These are phyloP conservation scores for Talaromyces albobiverticillius DNA, from an alignment of 2,329 filamentous ascomycete species.

Conservation along the genomic window DNA sequence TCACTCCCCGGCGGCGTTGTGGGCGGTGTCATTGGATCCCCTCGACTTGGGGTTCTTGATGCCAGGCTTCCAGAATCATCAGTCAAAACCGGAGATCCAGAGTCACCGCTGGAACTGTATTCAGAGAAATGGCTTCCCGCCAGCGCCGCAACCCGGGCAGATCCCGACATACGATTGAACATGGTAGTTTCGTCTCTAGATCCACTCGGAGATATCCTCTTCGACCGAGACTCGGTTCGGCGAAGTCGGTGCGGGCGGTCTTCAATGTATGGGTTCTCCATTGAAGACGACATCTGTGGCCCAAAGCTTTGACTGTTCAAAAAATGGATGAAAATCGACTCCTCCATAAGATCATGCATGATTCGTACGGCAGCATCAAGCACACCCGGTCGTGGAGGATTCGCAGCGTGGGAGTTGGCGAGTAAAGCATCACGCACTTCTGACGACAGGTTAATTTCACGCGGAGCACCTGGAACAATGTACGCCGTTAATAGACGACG, in stretches of 20 bases:
- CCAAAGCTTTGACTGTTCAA: slow-evolving; percentile 64
- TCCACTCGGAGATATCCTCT: slow-evolving; percentile 20
- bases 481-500: slow-evolving; percentile 84
- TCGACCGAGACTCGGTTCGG: slow-evolving; percentile 10
- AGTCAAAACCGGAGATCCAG: slow-evolving; percentile 36
- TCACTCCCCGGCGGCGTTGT: slow-evolving; percentile 51
- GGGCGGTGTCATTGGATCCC: slow-evolving; percentile 50
- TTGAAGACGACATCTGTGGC: slow-evolving; percentile 44
- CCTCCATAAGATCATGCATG: slow-evolving; percentile 95
- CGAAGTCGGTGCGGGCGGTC: slow-evolving; percentile 20
- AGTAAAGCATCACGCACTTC: slow-evolving; percentile 80
- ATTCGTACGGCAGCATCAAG: slow-evolving; percentile 81
- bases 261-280: slow-evolving; percentile 41
- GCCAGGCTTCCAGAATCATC: slow-evolving; percentile 46
- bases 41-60: slow-evolving; percentile 36
- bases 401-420: slow-evolving; percentile 54
- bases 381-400: slow-evolving; percentile 69
- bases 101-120: slow-evolving; percentile 39
- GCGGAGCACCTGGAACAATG: slow-evolving; percentile 77
- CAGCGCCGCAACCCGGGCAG: slow-evolving; percentile 26
- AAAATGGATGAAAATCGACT: slow-evolving; percentile 90
- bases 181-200: slow-evolving; percentile 28
- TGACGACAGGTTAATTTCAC: slow-evolving; percentile 87
- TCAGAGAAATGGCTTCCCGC: slow-evolving; percentile 33
- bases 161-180: slow-evolving; percentile 20